Percentiles rank a stretch among this genome's conserved stretches.
Conservation (phyloP, 2,329 filamentous ascomycete species). For the Davidsoniella virescens region DNA sequence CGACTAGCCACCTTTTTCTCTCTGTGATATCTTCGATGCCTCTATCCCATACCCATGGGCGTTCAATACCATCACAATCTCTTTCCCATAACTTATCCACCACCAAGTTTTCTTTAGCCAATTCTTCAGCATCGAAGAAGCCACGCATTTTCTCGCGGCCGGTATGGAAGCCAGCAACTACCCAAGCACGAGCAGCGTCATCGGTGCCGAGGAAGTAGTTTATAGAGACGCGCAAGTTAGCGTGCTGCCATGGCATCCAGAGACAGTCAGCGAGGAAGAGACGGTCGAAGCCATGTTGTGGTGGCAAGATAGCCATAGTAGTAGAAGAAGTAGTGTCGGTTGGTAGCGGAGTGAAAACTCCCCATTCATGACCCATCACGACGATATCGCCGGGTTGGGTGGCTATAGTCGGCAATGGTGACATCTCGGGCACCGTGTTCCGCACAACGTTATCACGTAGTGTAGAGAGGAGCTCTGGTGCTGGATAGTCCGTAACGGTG, state of each 20-base stretch:
- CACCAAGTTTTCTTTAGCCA: constrained; percentile 36
- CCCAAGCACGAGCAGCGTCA: constrained; percentile 36
- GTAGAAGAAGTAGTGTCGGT: background rate
- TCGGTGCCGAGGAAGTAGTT: constrained; percentile 38
- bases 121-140: constrained; percentile 40
- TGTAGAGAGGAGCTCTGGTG: constrained; percentile 40
- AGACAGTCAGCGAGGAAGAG: constrained; percentile 57
- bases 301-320: constrained; percentile 14
- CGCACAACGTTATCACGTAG: constrained; percentile 39
- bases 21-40: constrained; percentile 43
- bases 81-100: constrained; percentile 53
- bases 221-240: constrained; percentile 46
- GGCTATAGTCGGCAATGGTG: constrained; percentile 7
- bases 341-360: constrained; percentile 24
- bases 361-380: constrained; percentile 50
- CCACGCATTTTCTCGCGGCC: constrained; percentile 46
- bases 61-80: constrained; percentile 46
- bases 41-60: constrained; percentile 44
- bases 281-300: constrained; percentile 34
- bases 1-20: constrained; percentile 55
- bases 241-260: constrained; percentile 61
- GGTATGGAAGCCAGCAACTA: constrained; percentile 59
- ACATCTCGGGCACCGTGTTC: constrained; percentile 22
- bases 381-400: constrained; percentile 19
- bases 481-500: constrained; percentile 52